Base-by-base conservation (phyloP, 371 early-diverging fungal genomes). In the Nematocida parisii region DNA sequence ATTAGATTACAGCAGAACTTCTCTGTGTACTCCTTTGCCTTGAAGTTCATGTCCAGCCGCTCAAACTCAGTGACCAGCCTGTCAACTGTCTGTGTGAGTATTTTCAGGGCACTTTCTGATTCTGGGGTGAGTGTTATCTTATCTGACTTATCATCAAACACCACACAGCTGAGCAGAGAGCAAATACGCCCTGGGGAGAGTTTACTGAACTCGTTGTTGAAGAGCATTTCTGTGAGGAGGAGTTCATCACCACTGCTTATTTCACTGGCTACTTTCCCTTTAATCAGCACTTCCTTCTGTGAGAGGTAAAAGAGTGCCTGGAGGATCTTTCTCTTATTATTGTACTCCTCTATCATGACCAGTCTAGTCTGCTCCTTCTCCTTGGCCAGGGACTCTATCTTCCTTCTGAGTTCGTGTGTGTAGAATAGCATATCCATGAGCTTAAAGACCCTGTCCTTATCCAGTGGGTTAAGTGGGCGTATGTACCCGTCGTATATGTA, bases 191-290 rank as follows among this genome's bases (percentile, higher is more conserved):
- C 93, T 0, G 92, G 91, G 0, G 91, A 89, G 73, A 99, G 88
- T 71, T 95, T 94, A 61, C 92, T 93, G 87, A 99, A 97, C 0
- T 93, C 93, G 75, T 96, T 95, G 86, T 95, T 93, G 88, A 99
- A 94, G 45, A 99, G 92, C 92, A 99, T 91, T 89, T 99, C 99
- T 0, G 98, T 96, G 72, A 99, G 87, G 66, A 98, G 77, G 47
- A 99, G 87, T 86, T 96, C 97, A 87, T 97, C 97, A 18, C 95
- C 97, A 3, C 93, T 90, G 40, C 92, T 93, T 74, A 99, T 94
- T 88, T 99, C 98, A 84, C 98, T 97, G 2, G 99, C 99, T 7
- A 99, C 95, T 77, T 96, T 92, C 45, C 99, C 99, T 89, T 98
- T 99, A 54, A 96, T 90, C 72, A 92, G 61, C 11, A 88, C 84